Evolutionary conservation across 2,329 filamentous ascomycete species (phyloP).

Genomic region (Penicillium janthinellum): DNA sequence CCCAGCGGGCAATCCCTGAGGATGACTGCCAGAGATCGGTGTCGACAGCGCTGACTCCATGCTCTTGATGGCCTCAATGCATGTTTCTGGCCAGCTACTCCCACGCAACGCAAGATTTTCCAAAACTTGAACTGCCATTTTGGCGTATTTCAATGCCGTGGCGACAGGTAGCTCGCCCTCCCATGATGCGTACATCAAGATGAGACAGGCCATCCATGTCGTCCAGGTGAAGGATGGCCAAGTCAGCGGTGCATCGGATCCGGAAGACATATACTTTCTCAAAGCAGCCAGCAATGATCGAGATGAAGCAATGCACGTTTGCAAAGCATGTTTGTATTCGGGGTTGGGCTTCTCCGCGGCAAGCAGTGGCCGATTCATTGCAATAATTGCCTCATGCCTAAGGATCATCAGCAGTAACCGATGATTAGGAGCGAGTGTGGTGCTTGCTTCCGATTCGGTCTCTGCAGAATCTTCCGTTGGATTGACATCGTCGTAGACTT

Average conservation of each 20-base stretch:
- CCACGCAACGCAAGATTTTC: slow-evolving; percentile 38
- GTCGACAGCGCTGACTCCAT: slow-evolving; percentile 33
- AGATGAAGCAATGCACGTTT: slow-evolving; percentile 55
- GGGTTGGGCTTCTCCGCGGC: slow-evolving; percentile 48
- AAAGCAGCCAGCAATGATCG: slow-evolving; percentile 51
- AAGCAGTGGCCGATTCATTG: slow-evolving; percentile 54
- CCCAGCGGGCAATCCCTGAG: neutral
- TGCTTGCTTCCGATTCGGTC: neutral
- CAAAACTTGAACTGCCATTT: slow-evolving; percentile 35
- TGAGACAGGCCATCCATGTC: slow-evolving; percentile 57
- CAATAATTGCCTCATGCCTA: slow-evolving; percentile 55
- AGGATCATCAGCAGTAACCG: slow-evolving; percentile 48
- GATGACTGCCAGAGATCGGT: neutral
- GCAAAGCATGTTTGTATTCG: slow-evolving; percentile 52
- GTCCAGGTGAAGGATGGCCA: slow-evolving; percentile 59
- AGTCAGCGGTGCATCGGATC: slow-evolving; percentile 37
- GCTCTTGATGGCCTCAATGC: slow-evolving; percentile 41
- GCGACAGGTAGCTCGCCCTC: slow-evolving; percentile 46
- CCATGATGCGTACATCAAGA: slow-evolving; percentile 54
- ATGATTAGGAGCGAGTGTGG: slow-evolving; percentile 39
- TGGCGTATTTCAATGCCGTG: slow-evolving; percentile 45
- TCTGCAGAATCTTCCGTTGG: slow-evolving; percentile 33
- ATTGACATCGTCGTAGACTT: slow-evolving; percentile 54
- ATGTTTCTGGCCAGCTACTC: slow-evolving; percentile 43
- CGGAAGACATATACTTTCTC: slow-evolving; percentile 30